phyloP scores from a whole-genome alignment of 2,329 filamentous ascomycete species.

The Colletotrichum theobromicola region DNA sequence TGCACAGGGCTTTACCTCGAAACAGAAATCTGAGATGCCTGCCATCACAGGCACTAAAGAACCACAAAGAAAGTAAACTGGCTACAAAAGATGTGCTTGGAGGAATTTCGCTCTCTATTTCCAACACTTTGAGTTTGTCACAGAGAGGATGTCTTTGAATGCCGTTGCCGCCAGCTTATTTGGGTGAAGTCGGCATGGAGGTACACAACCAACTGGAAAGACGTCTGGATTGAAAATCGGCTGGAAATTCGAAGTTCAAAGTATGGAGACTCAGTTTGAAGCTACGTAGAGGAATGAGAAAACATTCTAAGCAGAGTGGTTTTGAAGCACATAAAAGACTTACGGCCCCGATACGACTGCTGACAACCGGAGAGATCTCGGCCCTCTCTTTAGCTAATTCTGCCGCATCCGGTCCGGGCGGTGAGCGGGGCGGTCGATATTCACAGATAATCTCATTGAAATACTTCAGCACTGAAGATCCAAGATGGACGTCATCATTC shows the following conservation, averaged over 20 bases:
- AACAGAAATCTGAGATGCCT: background rate
- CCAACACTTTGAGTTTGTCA: background rate
- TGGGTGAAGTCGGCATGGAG: background rate
- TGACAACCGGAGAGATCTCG: no score
- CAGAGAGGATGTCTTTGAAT: background rate
- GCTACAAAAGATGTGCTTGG: rapidly evolving
- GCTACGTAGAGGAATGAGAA: background rate
- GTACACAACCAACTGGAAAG: background rate
- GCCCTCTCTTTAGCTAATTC: no score
- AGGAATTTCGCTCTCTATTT: background rate
- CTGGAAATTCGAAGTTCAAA: background rate
- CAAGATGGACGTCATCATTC: background rate
- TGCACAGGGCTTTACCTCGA: background rate
- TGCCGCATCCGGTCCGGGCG: no score
- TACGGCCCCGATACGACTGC: no score
- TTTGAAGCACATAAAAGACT: no score
- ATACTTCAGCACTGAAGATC: background rate
- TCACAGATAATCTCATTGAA: no score
- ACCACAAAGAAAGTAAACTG: background rate
- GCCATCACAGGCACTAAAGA: background rate
- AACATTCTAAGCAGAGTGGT: no score
- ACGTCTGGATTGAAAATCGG: background rate
- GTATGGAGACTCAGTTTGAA: background rate
- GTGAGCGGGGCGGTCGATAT: no score
- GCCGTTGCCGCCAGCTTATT: background rate